Percentiles rank a stretch among this genome's conserved stretches.
Conservation (phyloP, 306 rosid species). For the Luffa acutangula region DNA sequence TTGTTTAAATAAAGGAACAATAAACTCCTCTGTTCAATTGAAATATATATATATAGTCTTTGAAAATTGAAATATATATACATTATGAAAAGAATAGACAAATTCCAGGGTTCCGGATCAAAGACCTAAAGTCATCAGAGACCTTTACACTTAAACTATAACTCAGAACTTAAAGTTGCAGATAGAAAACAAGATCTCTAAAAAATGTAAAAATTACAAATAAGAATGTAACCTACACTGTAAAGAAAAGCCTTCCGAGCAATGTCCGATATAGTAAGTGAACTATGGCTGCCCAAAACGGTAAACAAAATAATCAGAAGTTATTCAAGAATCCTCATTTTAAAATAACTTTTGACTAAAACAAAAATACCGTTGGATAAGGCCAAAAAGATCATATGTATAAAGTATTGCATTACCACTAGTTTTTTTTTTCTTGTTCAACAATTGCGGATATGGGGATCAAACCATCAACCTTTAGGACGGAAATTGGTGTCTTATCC, state of each 20-base stretch:
- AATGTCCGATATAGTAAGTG: constrained; percentile 79
- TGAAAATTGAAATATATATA: too few relatives aligned
- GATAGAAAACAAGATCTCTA: constrained; percentile 1
- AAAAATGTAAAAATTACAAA: neutral
- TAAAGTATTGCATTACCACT: neutral
- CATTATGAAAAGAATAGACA: neutral
- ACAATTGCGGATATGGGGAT: too few relatives aligned
- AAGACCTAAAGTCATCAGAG: neutral
- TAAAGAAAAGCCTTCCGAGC: constrained; percentile 98
- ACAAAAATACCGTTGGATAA: neutral
- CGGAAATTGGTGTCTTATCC: too few relatives aligned
- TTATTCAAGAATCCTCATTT: neutral
- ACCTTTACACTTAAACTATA: neutral
- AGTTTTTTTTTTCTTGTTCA: too few relatives aligned
- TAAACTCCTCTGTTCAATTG: neutral
- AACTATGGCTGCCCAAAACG: constrained; percentile 46
- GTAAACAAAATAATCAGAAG: constrained; percentile 4
- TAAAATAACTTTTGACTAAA: neutral
- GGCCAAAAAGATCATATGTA: neutral
- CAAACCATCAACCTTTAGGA: too few relatives aligned
- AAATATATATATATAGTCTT: neutral
- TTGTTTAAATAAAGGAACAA: neutral
- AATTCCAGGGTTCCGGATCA: neutral
- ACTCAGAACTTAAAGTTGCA: neutral
- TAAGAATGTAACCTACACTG: constrained; percentile 54